Evolutionary conservation across 768 basidiomycete species (phyloP).

Genomic region (Suillus alpinus): DNA sequence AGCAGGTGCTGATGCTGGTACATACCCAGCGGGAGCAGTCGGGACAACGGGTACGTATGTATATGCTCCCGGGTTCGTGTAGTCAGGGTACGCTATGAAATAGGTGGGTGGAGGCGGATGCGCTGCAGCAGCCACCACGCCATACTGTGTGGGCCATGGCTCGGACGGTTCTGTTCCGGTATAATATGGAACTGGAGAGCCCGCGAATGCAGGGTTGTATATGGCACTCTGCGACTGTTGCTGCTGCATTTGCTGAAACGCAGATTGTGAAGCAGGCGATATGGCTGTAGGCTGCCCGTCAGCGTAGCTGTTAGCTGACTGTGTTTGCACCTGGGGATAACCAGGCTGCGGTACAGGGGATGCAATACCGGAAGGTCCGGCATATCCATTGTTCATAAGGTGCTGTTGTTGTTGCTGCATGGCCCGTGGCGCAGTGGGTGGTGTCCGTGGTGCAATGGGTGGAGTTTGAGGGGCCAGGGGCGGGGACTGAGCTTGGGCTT

Average conservation of each 20-base stretch:
- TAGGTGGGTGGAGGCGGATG: not conserved
- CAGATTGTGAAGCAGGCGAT: not conserved
- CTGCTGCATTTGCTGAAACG: not conserved
- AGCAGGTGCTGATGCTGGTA: not conserved
- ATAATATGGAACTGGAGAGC: not conserved
- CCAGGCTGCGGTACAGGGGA: not conserved
- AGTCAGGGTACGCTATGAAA: conserved; percentile 1
- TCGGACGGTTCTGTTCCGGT: not conserved
- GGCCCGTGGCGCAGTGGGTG: not conserved
- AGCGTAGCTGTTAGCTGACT: not conserved
- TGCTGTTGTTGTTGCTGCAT: not conserved
- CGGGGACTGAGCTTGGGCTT: not conserved
- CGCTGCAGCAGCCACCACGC: not conserved
- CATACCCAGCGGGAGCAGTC: not conserved
- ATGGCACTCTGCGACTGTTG: not conserved
- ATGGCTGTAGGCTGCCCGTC: not conserved
- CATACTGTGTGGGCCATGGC: not conserved
- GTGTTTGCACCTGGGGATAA: not conserved
- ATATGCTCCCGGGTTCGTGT: not conserved
- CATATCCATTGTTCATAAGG: not conserved
- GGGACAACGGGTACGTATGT: not conserved
- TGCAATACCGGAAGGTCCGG: not conserved
- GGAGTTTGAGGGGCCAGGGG: not conserved
- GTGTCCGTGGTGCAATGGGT: conserved; percentile 1
- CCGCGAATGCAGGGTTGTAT: not conserved